Percentiles rank a stretch among this genome's conserved stretches.
Evolutionary conservation across 140 eudicot genomes (phyloP).

Genomic region (Stevia rebaudiana): DNA sequence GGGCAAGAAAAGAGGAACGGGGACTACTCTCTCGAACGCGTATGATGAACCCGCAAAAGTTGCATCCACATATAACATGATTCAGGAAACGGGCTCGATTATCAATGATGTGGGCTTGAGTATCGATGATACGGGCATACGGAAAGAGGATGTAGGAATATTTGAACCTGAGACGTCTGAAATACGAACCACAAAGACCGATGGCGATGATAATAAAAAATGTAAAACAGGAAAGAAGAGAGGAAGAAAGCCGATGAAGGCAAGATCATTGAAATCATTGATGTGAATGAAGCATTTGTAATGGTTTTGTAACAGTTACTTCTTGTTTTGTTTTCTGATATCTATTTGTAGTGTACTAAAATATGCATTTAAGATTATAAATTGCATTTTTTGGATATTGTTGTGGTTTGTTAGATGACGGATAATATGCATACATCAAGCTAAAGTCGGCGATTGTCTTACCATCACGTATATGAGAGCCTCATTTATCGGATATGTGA

Average conservation of each 20-base stretch:
- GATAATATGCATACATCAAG: too few species aligned
- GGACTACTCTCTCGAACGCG: neutral
- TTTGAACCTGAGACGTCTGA: conserved; percentile 11
- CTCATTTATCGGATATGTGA: too few species aligned
- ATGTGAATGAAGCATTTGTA: conserved; percentile 35
- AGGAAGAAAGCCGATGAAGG: conserved; percentile 58
- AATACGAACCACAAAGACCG: neutral
- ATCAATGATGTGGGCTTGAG: neutral
- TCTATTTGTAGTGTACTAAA: too few species aligned
- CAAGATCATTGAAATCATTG: conserved; percentile 63
- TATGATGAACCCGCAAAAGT: neutral
- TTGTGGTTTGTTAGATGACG: too few species aligned
- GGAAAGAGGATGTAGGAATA: neutral
- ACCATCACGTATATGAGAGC: too few species aligned
- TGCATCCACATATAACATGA: neutral
- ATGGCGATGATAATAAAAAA: conserved; percentile 10
- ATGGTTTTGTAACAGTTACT: neutral
- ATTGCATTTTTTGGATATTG: too few species aligned
- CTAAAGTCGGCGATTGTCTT: too few species aligned
- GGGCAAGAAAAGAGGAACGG: conserved; percentile 66
- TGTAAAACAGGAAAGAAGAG: conserved; percentile 28
- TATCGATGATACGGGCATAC: neutral
- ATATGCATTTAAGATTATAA: too few species aligned
- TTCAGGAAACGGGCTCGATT: neutral
- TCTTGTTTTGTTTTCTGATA: neutral